These are phyloP conservation scores for Paramarasmius palmivorus DNA, from an alignment of 1,284 basidiomycete genomes.

Conservation along the genomic window DNA sequence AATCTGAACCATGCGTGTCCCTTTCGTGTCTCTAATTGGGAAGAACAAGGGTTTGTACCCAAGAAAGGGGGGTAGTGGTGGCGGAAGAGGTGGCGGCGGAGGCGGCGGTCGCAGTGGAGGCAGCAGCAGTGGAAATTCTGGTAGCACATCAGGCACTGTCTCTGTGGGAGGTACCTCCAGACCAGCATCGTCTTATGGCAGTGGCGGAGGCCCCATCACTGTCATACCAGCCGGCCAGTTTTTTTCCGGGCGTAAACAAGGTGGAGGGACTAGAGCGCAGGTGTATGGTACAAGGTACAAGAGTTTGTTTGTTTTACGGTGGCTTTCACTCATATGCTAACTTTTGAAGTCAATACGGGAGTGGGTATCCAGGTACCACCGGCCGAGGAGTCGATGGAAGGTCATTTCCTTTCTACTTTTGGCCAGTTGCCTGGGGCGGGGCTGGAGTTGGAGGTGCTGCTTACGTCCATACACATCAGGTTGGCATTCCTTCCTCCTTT, in stretches of 20 bases:
- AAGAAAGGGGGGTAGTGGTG: not conserved
- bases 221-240: constrained; percentile 33
- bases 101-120: not conserved
- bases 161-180: constrained; percentile 21
- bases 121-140: constrained; percentile 5
- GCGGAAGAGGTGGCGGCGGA: not conserved
- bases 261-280: constrained; percentile 37
- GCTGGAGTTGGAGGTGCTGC: constrained; percentile 26
- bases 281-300: constrained; percentile 35
- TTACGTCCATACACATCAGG: constrained; percentile 47
- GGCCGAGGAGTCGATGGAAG: constrained; percentile 44
- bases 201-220: constrained; percentile 29
- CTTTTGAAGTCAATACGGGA: constrained; percentile 49
- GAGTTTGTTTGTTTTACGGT: not conserved
- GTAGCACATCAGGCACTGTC: constrained; percentile 8
- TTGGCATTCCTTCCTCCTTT: constrained; percentile 21
- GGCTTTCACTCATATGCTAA: not conserved
- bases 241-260: constrained; percentile 34
- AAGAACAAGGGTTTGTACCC: constrained; percentile 27
- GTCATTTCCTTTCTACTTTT: constrained; percentile 59
- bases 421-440: constrained; percentile 57
- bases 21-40: constrained; percentile 15
- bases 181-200: constrained; percentile 27
- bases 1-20: no score
- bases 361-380: constrained; percentile 52